Evolutionary conservation across 2,329 filamentous ascomycete genomes (phyloP).

Genomic region (Xylariaceae sp.): DNA sequence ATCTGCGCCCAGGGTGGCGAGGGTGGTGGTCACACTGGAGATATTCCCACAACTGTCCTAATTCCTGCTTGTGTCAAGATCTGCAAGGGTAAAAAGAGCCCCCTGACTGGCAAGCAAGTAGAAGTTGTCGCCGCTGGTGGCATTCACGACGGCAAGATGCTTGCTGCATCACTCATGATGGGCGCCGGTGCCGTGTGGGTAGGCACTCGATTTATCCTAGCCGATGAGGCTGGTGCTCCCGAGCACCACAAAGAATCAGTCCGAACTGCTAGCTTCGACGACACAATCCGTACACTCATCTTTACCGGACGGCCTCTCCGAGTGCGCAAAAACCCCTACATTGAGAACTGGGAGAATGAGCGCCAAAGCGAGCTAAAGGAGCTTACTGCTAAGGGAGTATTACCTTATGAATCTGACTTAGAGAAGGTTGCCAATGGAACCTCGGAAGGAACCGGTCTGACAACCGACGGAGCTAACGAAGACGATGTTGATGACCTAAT

Average conservation of each 20-base stretch:
- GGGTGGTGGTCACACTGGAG: conserved; percentile 94
- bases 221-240: conserved; percentile 92
- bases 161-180: conserved; percentile 91
- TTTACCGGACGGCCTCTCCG: conserved; percentile 96
- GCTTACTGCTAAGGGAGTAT: conserved; percentile 84
- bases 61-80: conserved; percentile 91
- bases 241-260: conserved; percentile 96
- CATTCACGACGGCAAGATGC: conserved; percentile 88
- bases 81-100: conserved; percentile 80
- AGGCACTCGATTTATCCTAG: conserved; percentile 92
- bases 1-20: conserved; percentile 99
- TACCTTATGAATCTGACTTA: conserved; percentile 93
- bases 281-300: conserved; percentile 96
- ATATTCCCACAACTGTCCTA: conserved; percentile 88
- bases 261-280: conserved; percentile 87
- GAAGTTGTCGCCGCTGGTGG: conserved; percentile 94
- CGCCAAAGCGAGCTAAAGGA: conserved; percentile 89
- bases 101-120: conserved; percentile 84
- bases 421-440: conserved; percentile 70
- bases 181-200: conserved; percentile 95
- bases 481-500: conserved; percentile 82
- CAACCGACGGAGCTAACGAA: conserved; percentile 67
- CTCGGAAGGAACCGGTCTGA: conserved; percentile 46
- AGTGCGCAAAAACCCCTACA: conserved; percentile 93
- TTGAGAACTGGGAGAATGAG: conserved; percentile 95